Evolutionary conservation across 441 rosid genomes (phyloP).

Genomic region (Erodium texanum): DNA sequence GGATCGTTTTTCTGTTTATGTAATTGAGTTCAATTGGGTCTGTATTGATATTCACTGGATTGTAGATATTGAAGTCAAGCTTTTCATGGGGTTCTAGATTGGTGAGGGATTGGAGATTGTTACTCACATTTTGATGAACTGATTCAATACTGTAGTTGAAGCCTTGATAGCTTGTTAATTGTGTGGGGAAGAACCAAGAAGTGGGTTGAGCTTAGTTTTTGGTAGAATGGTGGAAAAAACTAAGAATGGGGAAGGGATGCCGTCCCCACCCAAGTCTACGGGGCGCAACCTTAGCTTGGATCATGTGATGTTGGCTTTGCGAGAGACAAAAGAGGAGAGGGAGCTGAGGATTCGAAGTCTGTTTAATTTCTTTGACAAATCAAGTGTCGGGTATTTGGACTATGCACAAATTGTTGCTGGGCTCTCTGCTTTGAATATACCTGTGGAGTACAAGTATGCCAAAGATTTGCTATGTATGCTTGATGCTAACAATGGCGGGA

Average conservation of each 20-base stretch:
- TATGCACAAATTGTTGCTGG: slow-evolving; percentile 74
- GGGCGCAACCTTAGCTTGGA: slow-evolving; percentile 25
- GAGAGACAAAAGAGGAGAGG: slow-evolving; percentile 81
- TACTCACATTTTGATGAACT: no score
- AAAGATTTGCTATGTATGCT: slow-evolving; percentile 75
- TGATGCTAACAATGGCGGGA: slow-evolving; percentile 75
- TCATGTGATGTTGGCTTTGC: slow-evolving; percentile 69
- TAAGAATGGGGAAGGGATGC: no score
- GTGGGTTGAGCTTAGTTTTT: no score
- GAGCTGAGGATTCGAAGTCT: slow-evolving; percentile 62
- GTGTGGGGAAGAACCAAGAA: no score
- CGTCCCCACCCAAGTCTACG: no score
- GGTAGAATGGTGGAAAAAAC: no score
- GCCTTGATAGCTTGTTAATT: no score
- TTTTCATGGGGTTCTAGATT: no score
- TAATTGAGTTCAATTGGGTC: neutral
- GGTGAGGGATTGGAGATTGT: no score
- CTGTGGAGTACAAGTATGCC: slow-evolving; percentile 75
- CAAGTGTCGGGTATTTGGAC: slow-evolving; percentile 55
- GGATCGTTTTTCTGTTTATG: neutral
- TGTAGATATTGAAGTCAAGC: no score
- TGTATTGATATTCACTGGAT: no score
- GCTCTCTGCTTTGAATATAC: slow-evolving; percentile 72
- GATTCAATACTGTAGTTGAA: no score
- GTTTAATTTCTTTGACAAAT: slow-evolving; percentile 67